Conservation (phyloP, 768 basidiomycete genomes). For the Boletus pseudo-olivaceus region DNA sequence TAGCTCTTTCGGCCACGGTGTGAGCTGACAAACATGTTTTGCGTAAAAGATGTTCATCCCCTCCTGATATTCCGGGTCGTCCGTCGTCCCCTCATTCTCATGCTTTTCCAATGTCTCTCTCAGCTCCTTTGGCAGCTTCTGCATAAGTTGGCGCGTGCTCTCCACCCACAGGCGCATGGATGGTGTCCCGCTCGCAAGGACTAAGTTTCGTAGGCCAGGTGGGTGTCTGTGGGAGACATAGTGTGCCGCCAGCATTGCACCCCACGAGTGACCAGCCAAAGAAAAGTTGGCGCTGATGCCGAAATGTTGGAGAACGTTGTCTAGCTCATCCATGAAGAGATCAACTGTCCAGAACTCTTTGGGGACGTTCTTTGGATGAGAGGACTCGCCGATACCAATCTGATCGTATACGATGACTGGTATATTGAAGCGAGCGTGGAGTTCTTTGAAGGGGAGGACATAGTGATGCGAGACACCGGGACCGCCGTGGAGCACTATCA, state of each 20-base stretch:
- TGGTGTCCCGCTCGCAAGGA: conserved; percentile 33
- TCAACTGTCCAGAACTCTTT: conserved; percentile 42
- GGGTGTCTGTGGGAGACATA: conserved; percentile 39
- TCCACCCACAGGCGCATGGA: conserved; percentile 28
- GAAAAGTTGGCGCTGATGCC: conserved; percentile 40
- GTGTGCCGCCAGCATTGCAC: conserved; percentile 47
- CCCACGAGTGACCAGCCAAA: conserved; percentile 57
- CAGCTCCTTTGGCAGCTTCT: conserved; percentile 26
- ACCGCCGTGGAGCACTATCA: conserved; percentile 18
- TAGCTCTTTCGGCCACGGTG: conserved; percentile 35
- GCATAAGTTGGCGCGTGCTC: conserved; percentile 26
- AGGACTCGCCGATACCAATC: conserved; percentile 44
- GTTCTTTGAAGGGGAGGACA: conserved; percentile 36
- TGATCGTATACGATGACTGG: conserved; percentile 52
- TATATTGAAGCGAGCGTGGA: conserved; percentile 28
- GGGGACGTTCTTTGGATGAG: conserved; percentile 31
- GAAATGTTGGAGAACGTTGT: conserved; percentile 43
- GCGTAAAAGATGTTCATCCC: conserved; percentile 28
- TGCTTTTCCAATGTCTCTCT: conserved; percentile 29
- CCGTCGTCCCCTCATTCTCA: conserved; percentile 33
- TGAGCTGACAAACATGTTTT: conserved; percentile 35
- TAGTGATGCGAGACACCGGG: conserved; percentile 40
- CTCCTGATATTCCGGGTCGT: conserved; percentile 32
- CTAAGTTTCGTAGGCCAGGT: conserved; percentile 34
- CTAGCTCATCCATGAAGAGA: conserved; percentile 53